Evolutionary conservation across 1,284 basidiomycete species (phyloP).

Genomic region (Ustilago vetiveriae): DNA sequence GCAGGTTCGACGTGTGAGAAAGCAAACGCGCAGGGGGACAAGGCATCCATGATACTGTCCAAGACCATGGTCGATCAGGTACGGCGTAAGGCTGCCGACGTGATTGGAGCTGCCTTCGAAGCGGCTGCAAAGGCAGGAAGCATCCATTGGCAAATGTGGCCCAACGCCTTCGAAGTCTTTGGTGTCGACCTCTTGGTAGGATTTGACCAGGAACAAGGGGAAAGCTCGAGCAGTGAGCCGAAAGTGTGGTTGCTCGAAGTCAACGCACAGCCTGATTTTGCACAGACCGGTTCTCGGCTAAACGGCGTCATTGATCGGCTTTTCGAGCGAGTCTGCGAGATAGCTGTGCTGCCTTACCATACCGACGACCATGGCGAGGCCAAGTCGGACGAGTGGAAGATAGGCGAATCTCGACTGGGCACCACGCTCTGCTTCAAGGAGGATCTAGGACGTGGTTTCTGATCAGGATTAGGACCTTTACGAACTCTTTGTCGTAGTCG

Average conservation of each 20-base stretch:
- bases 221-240: conserved; percentile 59
- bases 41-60: conserved; percentile 32
- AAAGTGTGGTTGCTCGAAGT: conserved; percentile 85
- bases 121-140: conserved; percentile 81
- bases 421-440: conserved; percentile 56
- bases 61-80: conserved; percentile 69
- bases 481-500: no score
- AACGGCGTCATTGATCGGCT: conserved; percentile 82
- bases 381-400: conserved; percentile 24
- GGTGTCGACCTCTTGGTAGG: conserved; percentile 89
- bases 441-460: conserved; percentile 45
- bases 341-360: conserved; percentile 56
- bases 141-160: conserved; percentile 84
- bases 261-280: conserved; percentile 95
- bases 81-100: conserved; percentile 20
- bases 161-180: conserved; percentile 94
- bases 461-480: background rate
- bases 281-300: conserved; percentile 86
- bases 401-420: conserved; percentile 43
- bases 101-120: conserved; percentile 82
- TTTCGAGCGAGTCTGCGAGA: conserved; percentile 70
- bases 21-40: conserved; percentile 61
- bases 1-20: conserved; percentile 67
- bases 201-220: conserved; percentile 45
- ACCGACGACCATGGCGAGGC: background rate